phyloP scores from a whole-genome alignment of 805 yeast genomes.

The Saccharomycopsis capsularis region DNA sequence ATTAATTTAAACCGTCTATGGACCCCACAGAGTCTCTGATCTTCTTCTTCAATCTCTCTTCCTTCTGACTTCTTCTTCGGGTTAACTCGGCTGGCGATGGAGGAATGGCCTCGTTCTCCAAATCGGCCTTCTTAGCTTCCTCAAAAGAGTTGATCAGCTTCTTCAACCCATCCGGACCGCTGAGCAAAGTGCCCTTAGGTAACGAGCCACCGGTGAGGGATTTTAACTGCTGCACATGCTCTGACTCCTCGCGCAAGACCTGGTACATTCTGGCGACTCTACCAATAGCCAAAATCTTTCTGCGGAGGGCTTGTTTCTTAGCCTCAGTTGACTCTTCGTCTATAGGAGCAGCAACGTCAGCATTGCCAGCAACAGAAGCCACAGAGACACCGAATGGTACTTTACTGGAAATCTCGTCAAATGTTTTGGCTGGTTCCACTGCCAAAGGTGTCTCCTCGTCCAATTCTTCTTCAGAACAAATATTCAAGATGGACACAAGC shows the following conservation, averaged over 20 bases:
- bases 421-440: slow-evolving; percentile 32
- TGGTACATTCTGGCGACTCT: slow-evolving; percentile 89
- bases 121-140: slow-evolving; percentile 75
- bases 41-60: slow-evolving; percentile 34
- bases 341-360: slow-evolving; percentile 10
- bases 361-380: slow-evolving; percentile 5
- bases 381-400: slow-evolving; percentile 15
- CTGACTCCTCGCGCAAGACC: slow-evolving; percentile 81
- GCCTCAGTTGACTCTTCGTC: slow-evolving; percentile 26
- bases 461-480: slow-evolving; percentile 92
- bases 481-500: slow-evolving; percentile 80
- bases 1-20: background rate
- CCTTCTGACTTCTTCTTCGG: slow-evolving; percentile 39
- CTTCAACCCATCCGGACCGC: slow-evolving; percentile 76
- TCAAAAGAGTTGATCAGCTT: slow-evolving; percentile 66
- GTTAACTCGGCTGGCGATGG: slow-evolving; percentile 59
- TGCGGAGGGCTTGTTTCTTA: slow-evolving; percentile 54
- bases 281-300: slow-evolving; percentile 94
- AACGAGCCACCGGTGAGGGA: slow-evolving; percentile 63
- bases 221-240: slow-evolving; percentile 74
- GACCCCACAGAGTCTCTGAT: slow-evolving; percentile 17
- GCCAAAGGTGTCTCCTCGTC: slow-evolving; percentile 62
- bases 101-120: slow-evolving; percentile 81
- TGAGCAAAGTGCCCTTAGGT: slow-evolving; percentile 79
- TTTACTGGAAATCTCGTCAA: slow-evolving; percentile 24